Evolutionary conservation across 2,329 filamentous ascomycete species (phyloP).

Genomic region (Fusarium phyllophilum): DNA sequence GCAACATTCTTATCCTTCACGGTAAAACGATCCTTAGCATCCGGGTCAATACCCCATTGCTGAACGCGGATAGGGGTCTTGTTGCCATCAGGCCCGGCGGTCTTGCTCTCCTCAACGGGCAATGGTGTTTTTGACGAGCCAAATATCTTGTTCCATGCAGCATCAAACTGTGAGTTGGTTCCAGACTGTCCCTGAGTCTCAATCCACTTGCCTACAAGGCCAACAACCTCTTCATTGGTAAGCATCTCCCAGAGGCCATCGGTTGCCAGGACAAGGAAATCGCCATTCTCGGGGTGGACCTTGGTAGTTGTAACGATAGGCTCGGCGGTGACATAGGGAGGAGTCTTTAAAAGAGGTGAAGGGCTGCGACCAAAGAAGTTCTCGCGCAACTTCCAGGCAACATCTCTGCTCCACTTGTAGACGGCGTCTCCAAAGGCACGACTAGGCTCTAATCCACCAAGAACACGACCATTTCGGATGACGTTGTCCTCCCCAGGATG

Average conservation of each 20-base stretch:
- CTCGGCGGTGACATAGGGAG: constrained; percentile 97
- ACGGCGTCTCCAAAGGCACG: constrained; percentile 95
- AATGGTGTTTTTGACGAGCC: constrained; percentile 64
- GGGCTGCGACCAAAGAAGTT: constrained; percentile 89
- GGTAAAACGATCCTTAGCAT: constrained; percentile 83
- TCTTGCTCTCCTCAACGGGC: constrained; percentile 76
- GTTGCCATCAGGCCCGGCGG: constrained; percentile 71
- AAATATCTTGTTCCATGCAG: constrained; percentile 74
- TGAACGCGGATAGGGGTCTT: constrained; percentile 86
- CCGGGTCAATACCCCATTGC: constrained; percentile 87
- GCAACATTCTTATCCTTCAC: constrained; percentile 96
- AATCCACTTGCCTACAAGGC: constrained; percentile 95
- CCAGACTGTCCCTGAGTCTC: constrained; percentile 73
- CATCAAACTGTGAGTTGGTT: constrained; percentile 72
- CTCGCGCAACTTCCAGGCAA: constrained; percentile 81
- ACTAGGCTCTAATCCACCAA: constrained; percentile 91
- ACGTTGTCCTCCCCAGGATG: constrained; percentile 92
- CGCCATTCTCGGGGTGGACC: constrained; percentile 86
- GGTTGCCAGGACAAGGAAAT: constrained; percentile 96
- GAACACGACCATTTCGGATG: constrained; percentile 86
- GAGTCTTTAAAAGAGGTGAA: constrained; percentile 82
- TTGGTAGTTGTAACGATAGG: constrained; percentile 94
- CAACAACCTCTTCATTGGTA: constrained; percentile 97
- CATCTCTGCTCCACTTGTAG: constrained; percentile 94
- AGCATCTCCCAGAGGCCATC: constrained; percentile 99